Evolutionary conservation across 2,329 filamentous ascomycete genomes (phyloP).

Genomic region (Pestalotiopsis sp.): DNA sequence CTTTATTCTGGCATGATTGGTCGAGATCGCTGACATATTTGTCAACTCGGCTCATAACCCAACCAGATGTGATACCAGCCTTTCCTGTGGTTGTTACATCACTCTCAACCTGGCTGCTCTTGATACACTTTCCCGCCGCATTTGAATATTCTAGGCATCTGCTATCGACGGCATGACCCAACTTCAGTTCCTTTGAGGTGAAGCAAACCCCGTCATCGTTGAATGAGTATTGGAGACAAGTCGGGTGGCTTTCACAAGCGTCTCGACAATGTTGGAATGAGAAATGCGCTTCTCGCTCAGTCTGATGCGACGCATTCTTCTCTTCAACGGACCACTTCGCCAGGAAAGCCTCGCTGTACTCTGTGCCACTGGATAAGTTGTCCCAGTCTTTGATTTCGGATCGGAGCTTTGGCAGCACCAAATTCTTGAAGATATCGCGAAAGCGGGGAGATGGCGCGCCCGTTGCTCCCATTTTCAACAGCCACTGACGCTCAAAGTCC

Average conservation of each 20-base stretch:
- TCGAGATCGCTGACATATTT: conserved; percentile 15
- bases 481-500: conserved; percentile 44
- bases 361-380: conserved; percentile 27
- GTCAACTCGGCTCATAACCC: conserved; percentile 10
- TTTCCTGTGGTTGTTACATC: neutral
- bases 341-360: conserved; percentile 23
- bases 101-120: neutral
- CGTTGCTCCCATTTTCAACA: conserved; percentile 15
- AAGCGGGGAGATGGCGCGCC: conserved; percentile 23
- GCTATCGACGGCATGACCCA: conserved; percentile 18
- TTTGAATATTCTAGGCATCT: conserved; percentile 14
- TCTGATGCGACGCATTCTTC: conserved; percentile 4
- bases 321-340: conserved; percentile 11
- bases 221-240: conserved; percentile 25
- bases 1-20: conserved; percentile 8
- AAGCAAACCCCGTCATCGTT: conserved; percentile 18
- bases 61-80: conserved; percentile 6
- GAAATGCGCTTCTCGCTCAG: conserved; percentile 20
- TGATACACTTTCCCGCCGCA: conserved; percentile 13
- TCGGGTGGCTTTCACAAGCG: conserved; percentile 19
- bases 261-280: conserved; percentile 19
- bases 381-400: conserved; percentile 29
- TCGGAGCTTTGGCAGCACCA: conserved; percentile 25
- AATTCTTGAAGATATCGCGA: conserved; percentile 29
- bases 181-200: conserved; percentile 20